Conservation (phyloP, 805 yeast species). For the Candida maltosa region DNA sequence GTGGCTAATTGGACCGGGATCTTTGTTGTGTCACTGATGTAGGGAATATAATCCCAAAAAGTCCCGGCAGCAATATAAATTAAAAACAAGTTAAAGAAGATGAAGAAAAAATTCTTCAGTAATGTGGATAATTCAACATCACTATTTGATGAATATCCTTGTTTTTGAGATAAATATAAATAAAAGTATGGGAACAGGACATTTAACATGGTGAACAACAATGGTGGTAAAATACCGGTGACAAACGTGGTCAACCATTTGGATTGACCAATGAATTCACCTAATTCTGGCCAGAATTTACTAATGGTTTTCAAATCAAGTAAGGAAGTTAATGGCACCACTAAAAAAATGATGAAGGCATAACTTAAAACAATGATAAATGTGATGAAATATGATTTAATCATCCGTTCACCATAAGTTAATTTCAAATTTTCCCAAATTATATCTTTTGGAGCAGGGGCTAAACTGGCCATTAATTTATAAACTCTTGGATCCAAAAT, state of each 20-base stretch:
- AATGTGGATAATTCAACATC: constrained; percentile 57
- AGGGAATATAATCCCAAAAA: constrained; percentile 55
- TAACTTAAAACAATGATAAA: constrained; percentile 46
- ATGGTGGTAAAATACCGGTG: constrained; percentile 61
- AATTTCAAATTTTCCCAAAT: constrained; percentile 45
- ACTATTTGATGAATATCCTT: constrained; percentile 54
- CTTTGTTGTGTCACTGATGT: constrained; percentile 75
- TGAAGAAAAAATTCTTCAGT: constrained; percentile 56
- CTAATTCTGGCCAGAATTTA: constrained; percentile 58
- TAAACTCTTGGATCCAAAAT: constrained; percentile 44
- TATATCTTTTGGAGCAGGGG: constrained; percentile 48
- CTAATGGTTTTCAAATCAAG: constrained; percentile 53
- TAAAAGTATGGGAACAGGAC: constrained; percentile 54
- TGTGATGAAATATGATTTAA: constrained; percentile 40
- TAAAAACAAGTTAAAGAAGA: constrained; percentile 58
- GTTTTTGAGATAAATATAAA: constrained; percentile 45
- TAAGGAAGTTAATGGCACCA: constrained; percentile 54
- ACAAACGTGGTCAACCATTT: constrained; percentile 52
- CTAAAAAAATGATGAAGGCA: constrained; percentile 51
- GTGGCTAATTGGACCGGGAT: constrained; percentile 84
- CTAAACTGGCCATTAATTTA: constrained; percentile 38
- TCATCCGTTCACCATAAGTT: constrained; percentile 33
- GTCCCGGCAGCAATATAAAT: constrained; percentile 64
- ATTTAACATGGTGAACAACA: constrained; percentile 54
- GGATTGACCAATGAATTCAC: constrained; percentile 48